A percentile compares a stretch with the other conserved stretches of the same genome.
phyloP scores from a whole-genome alignment of 352 stramenopile genomes.

The Pelagophyceae sp. region DNA sequence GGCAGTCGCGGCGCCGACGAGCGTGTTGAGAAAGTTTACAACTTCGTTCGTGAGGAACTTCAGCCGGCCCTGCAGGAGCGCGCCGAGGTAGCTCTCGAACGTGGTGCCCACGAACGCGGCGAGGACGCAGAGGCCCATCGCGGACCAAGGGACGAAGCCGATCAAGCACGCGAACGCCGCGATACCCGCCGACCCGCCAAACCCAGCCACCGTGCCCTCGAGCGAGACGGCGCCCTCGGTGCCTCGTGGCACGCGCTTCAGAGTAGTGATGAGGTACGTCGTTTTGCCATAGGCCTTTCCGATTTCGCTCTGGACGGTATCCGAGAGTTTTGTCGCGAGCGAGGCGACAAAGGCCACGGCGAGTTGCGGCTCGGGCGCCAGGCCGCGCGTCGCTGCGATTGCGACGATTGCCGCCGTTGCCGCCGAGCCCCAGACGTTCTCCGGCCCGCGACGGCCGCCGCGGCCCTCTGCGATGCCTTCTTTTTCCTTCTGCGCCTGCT shows the following conservation, averaged over 20 bases:
- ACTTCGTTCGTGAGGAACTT: constrained; percentile 56
- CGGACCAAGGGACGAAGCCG: not conserved
- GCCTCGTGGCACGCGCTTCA: constrained; percentile 55
- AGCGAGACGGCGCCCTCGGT: constrained; percentile 59
- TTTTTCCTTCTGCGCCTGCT: constrained; percentile 60
- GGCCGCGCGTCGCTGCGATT: not conserved
- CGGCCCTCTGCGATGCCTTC: constrained; percentile 60
- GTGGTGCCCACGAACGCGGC: constrained; percentile 56
- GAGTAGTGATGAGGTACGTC: constrained; percentile 67
- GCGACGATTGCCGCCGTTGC: constrained; percentile 29
- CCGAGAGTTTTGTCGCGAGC: constrained; percentile 62
- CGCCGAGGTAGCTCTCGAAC: constrained; percentile 54
- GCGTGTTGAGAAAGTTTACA: constrained; percentile 61
- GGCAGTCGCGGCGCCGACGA: constrained; percentile 49
- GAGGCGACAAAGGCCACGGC: constrained; percentile 41
- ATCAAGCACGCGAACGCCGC: not conserved
- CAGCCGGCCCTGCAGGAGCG: constrained; percentile 46
- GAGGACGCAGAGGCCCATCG: constrained; percentile 36
- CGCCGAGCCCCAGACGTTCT: constrained; percentile 53
- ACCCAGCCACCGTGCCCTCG: constrained; percentile 57
- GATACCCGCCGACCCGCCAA: constrained; percentile 32
- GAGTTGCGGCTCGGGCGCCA: not conserved
- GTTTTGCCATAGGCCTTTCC: constrained; percentile 67
- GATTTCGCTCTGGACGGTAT: constrained; percentile 69
- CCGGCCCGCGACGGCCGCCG: constrained; percentile 56